These are phyloP conservation scores for Elaeis guineensis DNA, from an alignment of 176 grass and related monocot genomes.

Conservation along the genomic window DNA sequence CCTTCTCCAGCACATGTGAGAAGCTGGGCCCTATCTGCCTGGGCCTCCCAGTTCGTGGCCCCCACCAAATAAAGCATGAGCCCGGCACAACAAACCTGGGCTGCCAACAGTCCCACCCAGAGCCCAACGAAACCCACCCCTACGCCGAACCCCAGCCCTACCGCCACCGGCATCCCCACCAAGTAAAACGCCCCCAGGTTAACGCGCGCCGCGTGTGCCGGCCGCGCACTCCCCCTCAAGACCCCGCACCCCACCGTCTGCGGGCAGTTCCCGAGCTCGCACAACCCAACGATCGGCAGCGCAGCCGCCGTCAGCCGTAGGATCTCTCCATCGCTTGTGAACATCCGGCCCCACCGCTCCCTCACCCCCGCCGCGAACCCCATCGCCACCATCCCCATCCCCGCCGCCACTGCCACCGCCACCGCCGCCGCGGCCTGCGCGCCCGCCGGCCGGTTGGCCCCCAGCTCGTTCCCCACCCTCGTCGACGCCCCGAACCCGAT, in stretches of 20 bases:
- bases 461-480: slow-evolving; percentile 9
- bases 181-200: background rate
- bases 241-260: slow-evolving; percentile 2
- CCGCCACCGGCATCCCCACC: too few relatives aligned
- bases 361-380: background rate
- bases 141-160: too few relatives aligned
- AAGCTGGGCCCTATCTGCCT: too few relatives aligned
- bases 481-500: background rate
- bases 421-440: background rate
- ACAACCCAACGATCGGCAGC: background rate
- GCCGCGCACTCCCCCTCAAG: slow-evolving; percentile 1
- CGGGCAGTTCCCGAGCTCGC: slow-evolving; percentile 15
- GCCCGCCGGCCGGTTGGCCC: background rate
- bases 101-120: too few relatives aligned
- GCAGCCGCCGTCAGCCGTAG: slow-evolving; percentile 5
- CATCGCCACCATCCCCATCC: background rate
- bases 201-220: background rate
- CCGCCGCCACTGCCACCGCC: background rate
- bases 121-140: too few relatives aligned
- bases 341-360: background rate
- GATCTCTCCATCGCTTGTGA: background rate
- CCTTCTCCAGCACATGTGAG: too few relatives aligned
- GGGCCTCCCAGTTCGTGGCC: too few relatives aligned
- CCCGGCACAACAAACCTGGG: too few relatives aligned
- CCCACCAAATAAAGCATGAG: too few relatives aligned